Evolutionary conservation across 2,329 filamentous ascomycete species (phyloP), one percentile per base, ranked within the genome.

Genomic region (Chrysoporthe deuterocubensis): DNA sequence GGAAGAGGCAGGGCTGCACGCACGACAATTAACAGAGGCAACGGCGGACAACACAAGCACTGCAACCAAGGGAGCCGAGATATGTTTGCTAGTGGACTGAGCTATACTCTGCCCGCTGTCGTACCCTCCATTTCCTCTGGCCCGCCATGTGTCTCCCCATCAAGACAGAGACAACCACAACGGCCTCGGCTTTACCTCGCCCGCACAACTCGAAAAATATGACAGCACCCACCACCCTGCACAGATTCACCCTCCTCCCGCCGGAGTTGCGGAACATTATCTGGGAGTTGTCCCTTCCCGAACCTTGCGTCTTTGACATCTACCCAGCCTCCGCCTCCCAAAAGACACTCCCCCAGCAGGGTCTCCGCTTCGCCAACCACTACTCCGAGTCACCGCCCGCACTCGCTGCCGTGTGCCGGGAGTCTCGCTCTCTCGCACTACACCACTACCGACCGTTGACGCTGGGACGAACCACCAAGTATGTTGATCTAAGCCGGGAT

Each of bases 341-440:
- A 48, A 76, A 78, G 57, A 80, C 79, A 34, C 75, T 76, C 3
- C 76, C 81, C 2, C 76, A 78, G n/a, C 74, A 78, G 46, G 81
- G 80, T 61, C 74, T 84, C 50, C 81, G 82, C 78, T 84, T 83
- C 70, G 81, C 81, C 65, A 82, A 84, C 68, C 73, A 80, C 40
- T 80, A 81, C 67, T 77, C 80, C 67, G 81, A 83, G 68, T 81
- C 81, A 40, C 81, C 81, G 21, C 82, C 82, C 5, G 74, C 78
- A 0, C 75, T 83, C 59, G 80, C 80, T 3, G 76, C 78, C 44
- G 81, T 82, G 37, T 84, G 82, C 66, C 78, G 76, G 42, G 82
- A 84, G 73, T 78, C 81, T 48, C 79, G 82, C 11, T 76, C 76
- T 61, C 78, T 81, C 21, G 81, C 81, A 14, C 72, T 82, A 43